These are phyloP conservation scores for Millerozyma acaciae DNA, from an alignment of 805 yeast genomes.

Conservation along the genomic window DNA sequence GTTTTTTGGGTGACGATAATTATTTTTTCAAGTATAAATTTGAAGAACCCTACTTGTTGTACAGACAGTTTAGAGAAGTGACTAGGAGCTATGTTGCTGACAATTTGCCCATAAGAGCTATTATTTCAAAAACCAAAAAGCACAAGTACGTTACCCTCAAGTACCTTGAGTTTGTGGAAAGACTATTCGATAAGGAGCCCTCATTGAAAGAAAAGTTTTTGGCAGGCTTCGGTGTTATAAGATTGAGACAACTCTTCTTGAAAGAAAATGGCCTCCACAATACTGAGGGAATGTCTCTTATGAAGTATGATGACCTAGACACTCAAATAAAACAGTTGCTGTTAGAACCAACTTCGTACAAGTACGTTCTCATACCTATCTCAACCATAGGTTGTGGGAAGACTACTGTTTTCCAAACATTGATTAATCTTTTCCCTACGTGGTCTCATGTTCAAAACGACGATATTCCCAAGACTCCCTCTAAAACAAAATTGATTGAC, in stretches of 20 bases:
- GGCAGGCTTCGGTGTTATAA: conserved; percentile 68
- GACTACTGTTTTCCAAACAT: conserved; percentile 70
- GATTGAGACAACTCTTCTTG: conserved; percentile 64
- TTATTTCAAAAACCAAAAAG: conserved; percentile 39
- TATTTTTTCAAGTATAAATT: conserved; percentile 91
- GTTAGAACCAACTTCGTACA: conserved; percentile 33
- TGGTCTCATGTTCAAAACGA: conserved; percentile 86
- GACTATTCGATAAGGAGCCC: conserved; percentile 49
- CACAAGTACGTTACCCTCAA: conserved; percentile 60
- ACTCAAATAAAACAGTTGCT: conserved; percentile 11
- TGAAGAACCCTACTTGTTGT: conserved; percentile 90
- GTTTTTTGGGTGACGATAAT: conserved; percentile 40
- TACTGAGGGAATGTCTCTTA: conserved; percentile 56
- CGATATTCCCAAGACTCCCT: conserved; percentile 49
- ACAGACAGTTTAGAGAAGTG: conserved; percentile 85
- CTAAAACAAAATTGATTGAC: conserved; percentile 48
- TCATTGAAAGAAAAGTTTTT: conserved; percentile 42
- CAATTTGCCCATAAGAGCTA: conserved; percentile 20
- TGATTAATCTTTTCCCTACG: conserved; percentile 48
- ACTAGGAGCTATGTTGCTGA: conserved; percentile 56
- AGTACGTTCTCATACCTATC: conserved; percentile 71
- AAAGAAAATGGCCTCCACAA: conserved; percentile 35
- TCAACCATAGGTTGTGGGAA: conserved; percentile 96
- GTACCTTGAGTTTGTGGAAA: conserved; percentile 65
- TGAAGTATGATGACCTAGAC: conserved; percentile 43